Evolutionary conservation across 192 early-diverging fungal species (phyloP).

Genomic region (Coemansia sp.): DNA sequence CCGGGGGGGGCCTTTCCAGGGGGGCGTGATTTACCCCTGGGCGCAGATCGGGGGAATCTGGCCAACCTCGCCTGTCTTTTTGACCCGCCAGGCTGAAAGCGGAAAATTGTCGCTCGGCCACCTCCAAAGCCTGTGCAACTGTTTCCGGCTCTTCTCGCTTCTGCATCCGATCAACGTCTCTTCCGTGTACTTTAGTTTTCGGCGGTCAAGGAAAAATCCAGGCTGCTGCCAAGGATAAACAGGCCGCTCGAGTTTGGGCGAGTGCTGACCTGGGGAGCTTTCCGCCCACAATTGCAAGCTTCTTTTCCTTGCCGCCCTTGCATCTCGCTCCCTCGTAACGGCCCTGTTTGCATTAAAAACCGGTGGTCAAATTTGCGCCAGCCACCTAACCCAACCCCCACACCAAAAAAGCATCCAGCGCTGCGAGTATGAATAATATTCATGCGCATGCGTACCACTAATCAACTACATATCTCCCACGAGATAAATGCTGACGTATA

Average conservation of each 20-base stretch:
- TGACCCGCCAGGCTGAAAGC: neutral
- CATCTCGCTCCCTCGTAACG: neutral
- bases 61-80: neutral
- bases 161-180: neutral
- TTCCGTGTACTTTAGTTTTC: neutral
- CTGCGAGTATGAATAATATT: constrained; percentile 10
- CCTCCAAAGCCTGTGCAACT: neutral
- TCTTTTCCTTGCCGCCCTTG: neutral
- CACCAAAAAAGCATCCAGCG: neutral
- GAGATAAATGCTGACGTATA: neutral
- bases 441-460: constrained; percentile 3
- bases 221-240: too few species aligned
- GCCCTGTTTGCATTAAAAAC: neutral
- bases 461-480: neutral
- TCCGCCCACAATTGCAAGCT: neutral
- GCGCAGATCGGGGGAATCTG: constrained; percentile 6
- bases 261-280: too few species aligned
- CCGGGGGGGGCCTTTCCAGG: neutral
- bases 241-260: too few species aligned
- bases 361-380: neutral
- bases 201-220: too few species aligned
- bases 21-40: neutral
- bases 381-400: neutral
- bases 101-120: neutral
- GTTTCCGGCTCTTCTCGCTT: neutral